Conservation (phyloP, 345 rosid species). For the thale cress (Arabidopsis thaliana) region TAIR10.1 NC_003070.9:11067001-11067500, state of each 20-base stretch:
- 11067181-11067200: background rate
- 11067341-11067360: background rate
- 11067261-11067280: background rate
- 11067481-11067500: background rate
- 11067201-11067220: too few species aligned
- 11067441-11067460: background rate
- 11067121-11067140: too few species aligned
- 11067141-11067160: background rate
- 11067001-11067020: too few species aligned
- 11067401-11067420: background rate
- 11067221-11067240: too few species aligned
- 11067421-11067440: background rate
- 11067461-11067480: background rate
- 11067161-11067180: background rate
- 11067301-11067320: background rate
- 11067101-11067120: too few species aligned
- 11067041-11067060: too few species aligned
- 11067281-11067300: too few species aligned
- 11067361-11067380: background rate
- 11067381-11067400: background rate
- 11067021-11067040: too few species aligned
- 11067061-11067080: too few species aligned
- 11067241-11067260: too few species aligned
- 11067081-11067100: too few species aligned
- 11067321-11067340: background rate